Percentiles rank a stretch among this genome's conserved stretches.
Conservation (phyloP, 306 rosid genomes). For the Pyrus pyrifolia region DNA sequence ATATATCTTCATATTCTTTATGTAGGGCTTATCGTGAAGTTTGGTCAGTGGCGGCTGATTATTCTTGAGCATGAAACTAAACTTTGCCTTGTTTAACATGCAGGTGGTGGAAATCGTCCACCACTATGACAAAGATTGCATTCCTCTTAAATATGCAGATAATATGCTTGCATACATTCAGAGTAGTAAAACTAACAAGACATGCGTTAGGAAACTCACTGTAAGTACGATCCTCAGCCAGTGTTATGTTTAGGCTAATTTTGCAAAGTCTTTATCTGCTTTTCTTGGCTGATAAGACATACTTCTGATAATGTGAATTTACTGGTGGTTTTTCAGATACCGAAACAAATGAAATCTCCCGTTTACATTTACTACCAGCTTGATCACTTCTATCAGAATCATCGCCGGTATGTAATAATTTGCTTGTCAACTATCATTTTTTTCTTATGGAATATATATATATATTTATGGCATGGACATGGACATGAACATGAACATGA, state of each 20-base stretch:
- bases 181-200: slow-evolving; percentile 39
- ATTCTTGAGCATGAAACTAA: neutral
- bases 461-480: neutral
- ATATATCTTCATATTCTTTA: neutral
- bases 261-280: neutral
- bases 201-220: slow-evolving; percentile 40
- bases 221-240: slow-evolving; percentile 41
- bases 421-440: neutral
- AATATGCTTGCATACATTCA: slow-evolving; percentile 41
- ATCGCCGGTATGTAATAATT: slow-evolving; percentile 52
- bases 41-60: neutral
- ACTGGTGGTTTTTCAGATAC: slow-evolving; percentile 52
- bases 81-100: slow-evolving; percentile 3
- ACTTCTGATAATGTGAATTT: neutral
- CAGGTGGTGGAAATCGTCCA: slow-evolving; percentile 63
- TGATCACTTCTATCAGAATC: slow-evolving; percentile 75
- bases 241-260: neutral
- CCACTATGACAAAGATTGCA: slow-evolving; percentile 53
- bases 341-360: slow-evolving; percentile 62
- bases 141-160: slow-evolving; percentile 28
- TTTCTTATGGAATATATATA: neutral
- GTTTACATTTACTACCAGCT: slow-evolving; percentile 78
- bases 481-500: no score
- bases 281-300: neutral
- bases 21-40: neutral